phyloP scores from a whole-genome alignment of 1,284 basidiomycete species.

The Pyrrhoderma noxium region DNA sequence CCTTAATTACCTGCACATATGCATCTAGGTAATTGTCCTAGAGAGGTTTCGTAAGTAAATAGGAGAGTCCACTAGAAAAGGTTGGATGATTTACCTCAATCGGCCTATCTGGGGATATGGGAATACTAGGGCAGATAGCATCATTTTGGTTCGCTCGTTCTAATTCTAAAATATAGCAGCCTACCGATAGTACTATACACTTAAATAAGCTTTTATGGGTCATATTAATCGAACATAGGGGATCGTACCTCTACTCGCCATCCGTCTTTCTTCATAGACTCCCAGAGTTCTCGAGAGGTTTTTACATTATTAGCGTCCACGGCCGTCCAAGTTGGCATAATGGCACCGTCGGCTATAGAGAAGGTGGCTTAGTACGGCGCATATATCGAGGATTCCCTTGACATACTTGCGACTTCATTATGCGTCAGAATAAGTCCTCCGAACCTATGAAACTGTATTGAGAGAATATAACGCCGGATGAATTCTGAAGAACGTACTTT shows the following conservation, averaged over 20 bases:
- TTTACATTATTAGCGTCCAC: conserved; percentile 82
- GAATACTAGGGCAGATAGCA: conserved; percentile 56
- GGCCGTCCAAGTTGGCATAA: conserved; percentile 92
- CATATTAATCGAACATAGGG: background rate
- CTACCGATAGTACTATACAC: conserved; percentile 54
- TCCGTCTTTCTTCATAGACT: conserved; percentile 69
- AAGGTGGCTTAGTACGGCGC: conserved; percentile 1
- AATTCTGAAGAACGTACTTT: conserved; percentile 41
- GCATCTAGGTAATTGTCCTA: conserved; percentile 93
- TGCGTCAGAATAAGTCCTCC: conserved; percentile 92
- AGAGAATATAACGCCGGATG: too few species aligned
- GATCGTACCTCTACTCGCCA: conserved; percentile 81
- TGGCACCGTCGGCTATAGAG: conserved; percentile 68
- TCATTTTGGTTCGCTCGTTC: too few species aligned
- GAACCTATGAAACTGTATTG: too few species aligned
- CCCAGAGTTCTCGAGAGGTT: conserved; percentile 86
- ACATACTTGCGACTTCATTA: conserved; percentile 66
- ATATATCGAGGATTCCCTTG: background rate
- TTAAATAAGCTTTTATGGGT: conserved; percentile 3
- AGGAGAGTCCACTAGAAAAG: conserved; percentile 19
- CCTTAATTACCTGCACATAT: conserved; percentile 78
- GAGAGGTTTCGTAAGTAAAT: too few species aligned
- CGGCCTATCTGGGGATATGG: conserved; percentile 84
- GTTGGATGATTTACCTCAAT: conserved; percentile 73
- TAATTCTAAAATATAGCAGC: too few species aligned